Evolutionary conservation across 352 stramenopile species (phyloP).

Genomic region (Thalassiosira ordinaria): DNA sequence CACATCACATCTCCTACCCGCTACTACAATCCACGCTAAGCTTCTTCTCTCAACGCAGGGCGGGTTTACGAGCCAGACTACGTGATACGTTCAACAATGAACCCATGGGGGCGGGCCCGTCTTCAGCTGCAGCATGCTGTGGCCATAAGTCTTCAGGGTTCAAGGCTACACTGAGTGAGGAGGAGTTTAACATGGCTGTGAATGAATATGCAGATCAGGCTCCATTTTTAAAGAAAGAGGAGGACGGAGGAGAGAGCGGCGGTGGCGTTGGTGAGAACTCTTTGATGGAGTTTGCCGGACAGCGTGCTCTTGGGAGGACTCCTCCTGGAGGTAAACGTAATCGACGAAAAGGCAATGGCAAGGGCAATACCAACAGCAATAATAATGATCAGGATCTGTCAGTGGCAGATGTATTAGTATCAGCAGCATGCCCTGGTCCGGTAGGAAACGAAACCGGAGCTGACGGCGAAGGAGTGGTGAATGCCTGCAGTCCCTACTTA

Average conservation of each 20-base stretch:
- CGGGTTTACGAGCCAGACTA: neutral
- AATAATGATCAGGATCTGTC: neutral
- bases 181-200: conserved; percentile 7
- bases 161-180: conserved; percentile 7
- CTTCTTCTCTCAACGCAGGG: conserved; percentile 7
- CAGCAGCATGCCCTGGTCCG: neutral
- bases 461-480: neutral
- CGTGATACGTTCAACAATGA: neutral
- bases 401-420: conserved; percentile 1
- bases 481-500: conserved; percentile 20
- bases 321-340: neutral
- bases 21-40: conserved; percentile 13
- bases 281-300: conserved; percentile 21
- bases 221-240: conserved; percentile 8
- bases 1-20: conserved; percentile 18
- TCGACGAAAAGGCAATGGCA: neutral
- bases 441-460: neutral
- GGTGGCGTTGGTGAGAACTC: neutral
- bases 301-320: conserved; percentile 12
- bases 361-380: neutral
- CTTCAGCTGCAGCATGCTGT: neutral
- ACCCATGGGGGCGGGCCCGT: neutral
- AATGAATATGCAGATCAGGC: conserved; percentile 6
- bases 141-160: neutral
- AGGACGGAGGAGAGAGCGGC: neutral